Percentiles rank a stretch among this genome's conserved stretches.
These are phyloP conservation scores for Linum usitatissimum DNA, from an alignment of 345 rosid genomes.

Conservation along the genomic window DNA sequence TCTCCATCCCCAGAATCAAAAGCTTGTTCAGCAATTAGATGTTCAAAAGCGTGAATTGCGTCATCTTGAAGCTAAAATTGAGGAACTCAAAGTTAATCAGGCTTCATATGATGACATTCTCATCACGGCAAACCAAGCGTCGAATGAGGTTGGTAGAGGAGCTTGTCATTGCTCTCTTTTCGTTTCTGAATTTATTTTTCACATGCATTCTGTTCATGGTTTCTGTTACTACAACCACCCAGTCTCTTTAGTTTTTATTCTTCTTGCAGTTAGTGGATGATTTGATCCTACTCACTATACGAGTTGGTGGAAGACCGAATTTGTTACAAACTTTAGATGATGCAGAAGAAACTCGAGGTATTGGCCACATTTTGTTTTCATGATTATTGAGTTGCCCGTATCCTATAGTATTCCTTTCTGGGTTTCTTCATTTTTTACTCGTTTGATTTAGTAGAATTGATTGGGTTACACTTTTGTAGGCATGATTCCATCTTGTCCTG, in stretches of 20 bases:
- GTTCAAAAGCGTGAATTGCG: constrained; percentile 57
- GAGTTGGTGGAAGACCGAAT: constrained; percentile 50
- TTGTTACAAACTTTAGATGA: constrained; percentile 35
- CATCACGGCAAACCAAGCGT: constrained; percentile 48
- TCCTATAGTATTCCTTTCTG: neutral
- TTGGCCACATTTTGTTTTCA: constrained; percentile 1
- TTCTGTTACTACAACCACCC: neutral
- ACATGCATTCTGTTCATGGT: neutral
- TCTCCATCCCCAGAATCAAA: constrained; percentile 80
- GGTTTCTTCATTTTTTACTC: neutral
- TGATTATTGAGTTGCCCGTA: neutral
- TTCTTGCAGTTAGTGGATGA: constrained; percentile 77
- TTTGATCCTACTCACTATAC: constrained; percentile 56
- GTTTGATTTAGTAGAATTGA: constrained; percentile 14
- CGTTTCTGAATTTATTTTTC: neutral
- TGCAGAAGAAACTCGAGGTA: constrained; percentile 44
- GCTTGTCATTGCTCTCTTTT: neutral
- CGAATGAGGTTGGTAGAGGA: constrained; percentile 58
- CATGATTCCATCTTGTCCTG: constrained; percentile 53
- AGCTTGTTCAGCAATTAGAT: constrained; percentile 71
- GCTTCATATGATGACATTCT: constrained; percentile 53
- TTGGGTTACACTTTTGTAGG: constrained; percentile 30
- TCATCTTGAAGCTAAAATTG: constrained; percentile 48
- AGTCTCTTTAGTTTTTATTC: constrained; percentile 3
- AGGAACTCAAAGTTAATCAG: constrained; percentile 44